A percentile compares a stretch with the other conserved stretches of the same genome.
These are phyloP conservation scores for Sporothrix variecibatus DNA, from an alignment of 2,329 filamentous ascomycete genomes.

Conservation along the genomic window DNA sequence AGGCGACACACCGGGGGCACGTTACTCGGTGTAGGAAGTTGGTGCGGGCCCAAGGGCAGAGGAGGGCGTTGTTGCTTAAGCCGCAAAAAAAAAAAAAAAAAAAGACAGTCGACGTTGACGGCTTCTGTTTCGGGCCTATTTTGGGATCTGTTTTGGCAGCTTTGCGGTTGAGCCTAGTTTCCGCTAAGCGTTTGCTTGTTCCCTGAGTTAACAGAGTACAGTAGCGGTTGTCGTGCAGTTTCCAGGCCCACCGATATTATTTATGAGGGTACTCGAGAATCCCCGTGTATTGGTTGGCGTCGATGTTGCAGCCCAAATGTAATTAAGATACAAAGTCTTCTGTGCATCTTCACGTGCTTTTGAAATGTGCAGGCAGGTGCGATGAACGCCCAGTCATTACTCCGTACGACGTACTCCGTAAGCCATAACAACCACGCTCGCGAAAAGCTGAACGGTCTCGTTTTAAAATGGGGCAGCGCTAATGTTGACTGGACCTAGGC, in stretches of 20 bases:
- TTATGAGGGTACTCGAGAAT: too few species aligned
- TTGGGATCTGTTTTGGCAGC: not conserved
- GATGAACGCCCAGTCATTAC: not conserved
- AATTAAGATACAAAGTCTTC: not conserved
- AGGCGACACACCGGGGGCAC: not conserved
- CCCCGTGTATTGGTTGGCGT: not conserved
- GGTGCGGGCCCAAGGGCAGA: not conserved
- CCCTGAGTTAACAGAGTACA: not conserved
- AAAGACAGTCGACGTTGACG: not conserved
- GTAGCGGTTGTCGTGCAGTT: not conserved
- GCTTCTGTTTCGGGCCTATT: not conserved
- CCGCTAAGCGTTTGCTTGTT: not conserved
- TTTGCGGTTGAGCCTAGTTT: not conserved
- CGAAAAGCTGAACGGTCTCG: too few species aligned
- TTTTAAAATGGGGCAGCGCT: too few species aligned
- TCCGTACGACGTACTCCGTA: too few species aligned
- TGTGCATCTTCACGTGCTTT: not conserved
- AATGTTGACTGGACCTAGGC: too few species aligned
- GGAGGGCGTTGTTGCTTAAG: not conserved
- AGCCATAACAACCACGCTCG: too few species aligned
- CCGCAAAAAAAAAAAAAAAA: not conserved
- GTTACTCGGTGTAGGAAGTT: not conserved
- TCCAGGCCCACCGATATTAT: not conserved
- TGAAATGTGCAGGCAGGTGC: not conserved
- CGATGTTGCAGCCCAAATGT: not conserved